Evolutionary conservation across 495 filamentous ascomycete genomes (phyloP), one percentile per base, ranked within the genome.

Genomic region (Penicillium silybi): DNA sequence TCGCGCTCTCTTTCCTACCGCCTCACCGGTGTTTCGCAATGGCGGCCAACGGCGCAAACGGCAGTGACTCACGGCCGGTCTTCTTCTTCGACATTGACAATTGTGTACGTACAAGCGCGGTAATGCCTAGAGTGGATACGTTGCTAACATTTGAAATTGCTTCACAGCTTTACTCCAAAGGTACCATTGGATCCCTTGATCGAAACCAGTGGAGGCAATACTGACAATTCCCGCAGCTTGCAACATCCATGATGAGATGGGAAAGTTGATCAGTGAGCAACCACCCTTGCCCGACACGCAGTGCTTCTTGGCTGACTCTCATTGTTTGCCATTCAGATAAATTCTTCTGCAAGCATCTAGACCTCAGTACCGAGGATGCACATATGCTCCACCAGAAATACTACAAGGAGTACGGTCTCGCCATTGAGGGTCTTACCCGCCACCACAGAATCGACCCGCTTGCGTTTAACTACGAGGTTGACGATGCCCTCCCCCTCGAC

Each of bases 1-100:
- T 29, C 41, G 16, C 53, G 37, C 32, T 17, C 6, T 37, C 19
- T 17, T 25, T 48, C 15, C 18, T 38, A 10, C 45, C 35, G 2
- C 6, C 22, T 16, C 38, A 27, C 17, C 35, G 25, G 19, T 44
- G 47, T 42, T 53, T 35, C 8, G 56, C 52, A 52, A 61, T 61
- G 44, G 66, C 68, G 54, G 46, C 67, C 34, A 57, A 55, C 34
- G 53, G 53, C 27, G 41, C 58, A 19, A 60, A 52, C 37, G 48
- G 54, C 41, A n/a, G 50, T 52, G 72, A 77, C 55, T 53, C 67
- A 46, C 66, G 83, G 40, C 81, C 84, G 0, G 76, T 90, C 4
- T 87, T 92, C 71, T 92, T 91, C 68, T 90, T 91, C 56, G 95
- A 99, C 62, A 97, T 99, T 65, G 95, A 99, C 79, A 99, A 99